These are phyloP conservation scores for Escallonia herrerae DNA, from an alignment of 129 eudicot species.

Conservation along the genomic window DNA sequence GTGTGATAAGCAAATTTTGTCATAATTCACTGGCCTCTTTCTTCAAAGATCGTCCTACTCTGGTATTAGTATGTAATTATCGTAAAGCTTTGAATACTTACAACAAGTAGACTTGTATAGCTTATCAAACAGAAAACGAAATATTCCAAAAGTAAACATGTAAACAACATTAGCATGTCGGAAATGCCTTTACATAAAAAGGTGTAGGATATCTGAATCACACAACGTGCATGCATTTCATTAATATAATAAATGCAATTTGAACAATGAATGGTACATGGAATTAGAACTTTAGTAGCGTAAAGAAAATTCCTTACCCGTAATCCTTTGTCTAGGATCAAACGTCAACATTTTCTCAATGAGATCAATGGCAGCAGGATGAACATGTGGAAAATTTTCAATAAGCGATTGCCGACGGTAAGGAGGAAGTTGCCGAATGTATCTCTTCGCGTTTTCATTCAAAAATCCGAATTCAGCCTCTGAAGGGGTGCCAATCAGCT, in stretches of 20 bases:
- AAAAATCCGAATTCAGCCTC: constrained; percentile 78
- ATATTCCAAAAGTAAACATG: too few species aligned
- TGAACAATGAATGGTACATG: too few species aligned
- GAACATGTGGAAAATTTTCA: constrained; percentile 74
- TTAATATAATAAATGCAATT: not conserved
- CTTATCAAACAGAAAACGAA: too few species aligned
- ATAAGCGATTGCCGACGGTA: constrained; percentile 60
- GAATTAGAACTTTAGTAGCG: not conserved
- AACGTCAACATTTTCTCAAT: constrained; percentile 88
- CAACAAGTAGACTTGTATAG: too few species aligned
- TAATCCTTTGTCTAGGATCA: constrained; percentile 82
- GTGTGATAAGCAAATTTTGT: too few species aligned
- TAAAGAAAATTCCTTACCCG: constrained; percentile 38
- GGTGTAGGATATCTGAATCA: not conserved
- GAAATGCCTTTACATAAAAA: too few species aligned
- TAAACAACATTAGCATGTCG: too few species aligned
- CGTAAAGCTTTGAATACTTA: too few species aligned
- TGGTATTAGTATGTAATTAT: too few species aligned
- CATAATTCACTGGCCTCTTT: too few species aligned
- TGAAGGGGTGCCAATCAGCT: constrained; percentile 92
- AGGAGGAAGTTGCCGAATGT: constrained; percentile 71
- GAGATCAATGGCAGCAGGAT: constrained; percentile 84
- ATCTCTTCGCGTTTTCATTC: constrained; percentile 77
- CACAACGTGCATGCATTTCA: not conserved
- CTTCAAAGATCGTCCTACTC: too few species aligned